Percentiles rank a stretch among this genome's conserved stretches.
phyloP scores from a whole-genome alignment of 345 rosid genomes.

The Citrus hindsii region DNA sequence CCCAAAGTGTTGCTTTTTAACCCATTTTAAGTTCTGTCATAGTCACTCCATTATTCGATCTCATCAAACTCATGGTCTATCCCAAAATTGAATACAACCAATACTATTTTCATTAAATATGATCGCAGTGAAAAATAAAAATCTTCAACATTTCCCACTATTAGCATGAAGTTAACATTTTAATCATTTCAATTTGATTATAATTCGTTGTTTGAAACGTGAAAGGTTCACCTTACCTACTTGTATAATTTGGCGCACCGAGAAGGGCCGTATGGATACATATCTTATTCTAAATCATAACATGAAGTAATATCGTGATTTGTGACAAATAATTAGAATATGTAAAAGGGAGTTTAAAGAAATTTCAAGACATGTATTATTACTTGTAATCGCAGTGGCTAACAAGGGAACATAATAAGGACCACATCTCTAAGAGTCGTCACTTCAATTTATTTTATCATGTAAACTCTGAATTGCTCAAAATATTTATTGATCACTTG shows the following conservation, averaged over 20 bases:
- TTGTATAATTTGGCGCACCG: not conserved
- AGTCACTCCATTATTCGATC: not conserved
- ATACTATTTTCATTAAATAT: not conserved
- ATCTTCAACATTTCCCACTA: not conserved
- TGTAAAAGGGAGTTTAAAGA: not conserved
- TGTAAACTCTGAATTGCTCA: not conserved
- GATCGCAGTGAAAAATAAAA: not conserved
- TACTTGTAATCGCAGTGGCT: constrained; percentile 7
- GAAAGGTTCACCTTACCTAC: not conserved
- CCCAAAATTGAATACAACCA: not conserved
- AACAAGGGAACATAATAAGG: constrained; percentile 4
- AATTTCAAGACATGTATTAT: constrained; percentile 4
- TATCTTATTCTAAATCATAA: not conserved
- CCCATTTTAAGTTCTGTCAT: not conserved
- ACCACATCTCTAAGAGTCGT: not conserved
- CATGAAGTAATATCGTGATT: no score
- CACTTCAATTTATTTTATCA: not conserved
- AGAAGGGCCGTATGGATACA: not conserved
- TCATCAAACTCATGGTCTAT: not conserved
- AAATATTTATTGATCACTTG: not conserved
- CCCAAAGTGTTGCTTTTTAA: no score
- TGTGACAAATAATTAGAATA: not conserved
- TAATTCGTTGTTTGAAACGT: not conserved
- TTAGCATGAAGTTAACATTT: not conserved
- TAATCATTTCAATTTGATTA: not conserved